Conservation (phyloP, 179 eudicot genomes). For the Carnegiea gigantea region DNA sequence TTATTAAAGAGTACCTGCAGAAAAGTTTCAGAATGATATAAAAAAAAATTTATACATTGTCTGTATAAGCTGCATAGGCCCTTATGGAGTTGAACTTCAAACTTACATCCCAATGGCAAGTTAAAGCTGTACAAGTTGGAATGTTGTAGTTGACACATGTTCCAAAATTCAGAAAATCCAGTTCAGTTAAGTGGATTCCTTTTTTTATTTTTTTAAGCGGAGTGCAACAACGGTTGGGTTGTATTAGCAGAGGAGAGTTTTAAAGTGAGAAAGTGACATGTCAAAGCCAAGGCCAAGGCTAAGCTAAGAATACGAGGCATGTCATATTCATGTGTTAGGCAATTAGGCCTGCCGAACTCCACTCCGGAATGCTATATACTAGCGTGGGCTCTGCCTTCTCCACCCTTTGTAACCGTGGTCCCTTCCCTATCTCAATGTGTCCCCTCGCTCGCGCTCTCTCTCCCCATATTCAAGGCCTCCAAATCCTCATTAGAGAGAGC, state of each 20-base stretch:
- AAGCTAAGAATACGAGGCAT: neutral
- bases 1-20: too few species aligned
- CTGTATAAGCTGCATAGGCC: too few species aligned
- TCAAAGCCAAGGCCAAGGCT: neutral
- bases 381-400: neutral
- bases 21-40: too few species aligned
- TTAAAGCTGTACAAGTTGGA: neutral
- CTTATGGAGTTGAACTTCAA: too few species aligned
- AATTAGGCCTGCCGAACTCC: neutral
- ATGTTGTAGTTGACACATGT: neutral
- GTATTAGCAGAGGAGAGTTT: neutral
- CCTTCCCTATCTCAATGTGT: neutral
- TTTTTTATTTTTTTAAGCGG: neutral
- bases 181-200: neutral
- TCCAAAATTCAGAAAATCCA: neutral
- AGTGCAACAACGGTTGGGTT: neutral
- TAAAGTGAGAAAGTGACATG: conserved; percentile 6
- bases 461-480: neutral
- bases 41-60: too few species aligned
- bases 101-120: too few species aligned
- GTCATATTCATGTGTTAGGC: neutral
- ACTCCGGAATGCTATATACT: neutral
- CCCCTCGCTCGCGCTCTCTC: neutral
- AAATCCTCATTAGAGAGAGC: neutral
- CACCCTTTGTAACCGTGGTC: neutral